These are phyloP conservation scores for Suillus paluster DNA, from an alignment of 768 basidiomycete species.

Conservation along the genomic window DNA sequence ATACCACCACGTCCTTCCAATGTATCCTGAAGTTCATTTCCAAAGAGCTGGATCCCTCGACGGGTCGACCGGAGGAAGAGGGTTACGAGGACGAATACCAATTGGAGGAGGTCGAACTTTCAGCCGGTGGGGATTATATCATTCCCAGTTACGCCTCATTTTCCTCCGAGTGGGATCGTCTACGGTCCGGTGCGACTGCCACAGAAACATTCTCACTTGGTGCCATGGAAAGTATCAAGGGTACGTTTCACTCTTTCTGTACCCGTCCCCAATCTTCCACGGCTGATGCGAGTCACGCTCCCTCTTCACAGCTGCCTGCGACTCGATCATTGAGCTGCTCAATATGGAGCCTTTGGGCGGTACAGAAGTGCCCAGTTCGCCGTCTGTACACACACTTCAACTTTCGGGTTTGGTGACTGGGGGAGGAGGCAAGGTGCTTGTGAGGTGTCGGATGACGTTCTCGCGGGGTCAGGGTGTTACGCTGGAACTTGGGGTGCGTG, in stretches of 20 bases:
- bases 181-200: conserved; percentile 74
- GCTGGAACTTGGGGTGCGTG: conserved; percentile 87
- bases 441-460: conserved; percentile 94
- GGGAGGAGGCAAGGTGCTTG: conserved; percentile 95
- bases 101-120: conserved; percentile 93
- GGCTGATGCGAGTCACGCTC: conserved; percentile 12
- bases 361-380: conserved; percentile 77
- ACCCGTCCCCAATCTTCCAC: conserved; percentile 10
- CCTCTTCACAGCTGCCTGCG: conserved; percentile 79
- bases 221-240: conserved; percentile 92
- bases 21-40: conserved; percentile 94
- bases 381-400: conserved; percentile 92
- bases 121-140: conserved; percentile 93
- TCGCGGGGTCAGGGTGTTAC: conserved; percentile 90
- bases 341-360: conserved; percentile 98
- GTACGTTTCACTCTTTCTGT: conserved; percentile 48
- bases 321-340: conserved; percentile 93
- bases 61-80: conserved; percentile 94
- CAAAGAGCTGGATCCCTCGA: conserved; percentile 96
- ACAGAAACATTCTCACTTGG: conserved; percentile 95
- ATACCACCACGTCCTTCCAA: conserved; percentile 82
- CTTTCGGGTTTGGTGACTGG: conserved; percentile 89
- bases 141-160: conserved; percentile 94
- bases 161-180: conserved; percentile 92
- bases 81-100: conserved; percentile 99